Evolutionary conservation across 2,329 filamentous ascomycete species (phyloP), one percentile per base, ranked within the genome.

Genomic region (Colletotrichum sp.): DNA sequence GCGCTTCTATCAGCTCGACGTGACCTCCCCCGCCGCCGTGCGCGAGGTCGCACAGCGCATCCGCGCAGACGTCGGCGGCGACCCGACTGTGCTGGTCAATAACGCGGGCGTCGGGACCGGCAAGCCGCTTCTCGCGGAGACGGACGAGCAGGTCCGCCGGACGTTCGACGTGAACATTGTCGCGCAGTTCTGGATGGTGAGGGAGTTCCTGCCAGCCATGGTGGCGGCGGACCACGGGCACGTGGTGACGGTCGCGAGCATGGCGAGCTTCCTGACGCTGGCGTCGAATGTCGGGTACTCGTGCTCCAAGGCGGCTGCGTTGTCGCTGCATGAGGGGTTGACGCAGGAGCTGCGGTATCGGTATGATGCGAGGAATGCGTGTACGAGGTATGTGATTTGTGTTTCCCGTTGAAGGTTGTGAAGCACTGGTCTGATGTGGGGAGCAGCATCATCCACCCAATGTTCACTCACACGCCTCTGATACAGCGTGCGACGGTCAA

Each of bases 11-110:
- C 33, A 51, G 29, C 38, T 59, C 29, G 66, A 69, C 66, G 66
- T 65, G 34, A 51, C 66, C 15, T 62, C 55, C 3, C 34, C 55
- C 24, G 24, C n/a, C 13, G 29, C 54, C 63, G 86, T 91, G 76
- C 77, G 82, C 12, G 76, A 80, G 5, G 83, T 83, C 18, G 87
- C 85, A 0, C 76, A 80, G 8, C 72, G 80, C 5, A 85, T 91
- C 76, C 84, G 86, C 58, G 77, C 80, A 18, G 70, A 76, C 13
- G 78, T 82, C 55, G 82, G 82, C 57, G 82, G 82, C 33, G 33
- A 70, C 33, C 82, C 82, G 2, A 83, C 82, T 5, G 80, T 84
- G 65, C 77, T 83, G 5, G 74, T 84, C 66, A 83, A 83, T 76
- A 84, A 84, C 64, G 82, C 82, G 1, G 82, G 80, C 18, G 85